Conservation (phyloP, 192 early-diverging fungal genomes). For the Coemansia sp. region DNA sequence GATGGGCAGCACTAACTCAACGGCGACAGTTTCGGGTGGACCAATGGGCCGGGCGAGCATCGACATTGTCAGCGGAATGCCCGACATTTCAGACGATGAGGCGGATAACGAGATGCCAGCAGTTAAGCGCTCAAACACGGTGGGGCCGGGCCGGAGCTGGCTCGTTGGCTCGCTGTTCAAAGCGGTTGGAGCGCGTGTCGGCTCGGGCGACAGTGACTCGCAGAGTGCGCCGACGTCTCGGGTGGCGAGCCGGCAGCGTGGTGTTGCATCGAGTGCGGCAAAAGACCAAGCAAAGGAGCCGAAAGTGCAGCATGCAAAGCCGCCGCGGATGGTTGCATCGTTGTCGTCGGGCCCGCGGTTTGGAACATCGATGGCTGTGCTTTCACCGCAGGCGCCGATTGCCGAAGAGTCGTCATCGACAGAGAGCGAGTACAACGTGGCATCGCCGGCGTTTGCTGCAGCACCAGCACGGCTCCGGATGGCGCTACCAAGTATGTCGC, state of each 20-base stretch:
- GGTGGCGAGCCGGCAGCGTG: neutral
- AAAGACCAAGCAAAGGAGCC: neutral
- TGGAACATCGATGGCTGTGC: neutral
- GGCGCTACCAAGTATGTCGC: slow-evolving; percentile 13
- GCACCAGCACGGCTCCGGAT: neutral
- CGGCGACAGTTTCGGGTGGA: neutral
- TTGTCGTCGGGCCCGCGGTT: slow-evolving; percentile 19
- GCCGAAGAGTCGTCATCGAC: slow-evolving; percentile 13
- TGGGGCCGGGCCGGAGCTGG: slow-evolving; percentile 37
- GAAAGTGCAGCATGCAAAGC: neutral
- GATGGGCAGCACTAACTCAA: slow-evolving; percentile 14
- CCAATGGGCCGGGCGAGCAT: slow-evolving; percentile 36
- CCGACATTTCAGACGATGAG: neutral
- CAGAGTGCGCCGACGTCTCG: slow-evolving; percentile 1
- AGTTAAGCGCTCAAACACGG: slow-evolving; percentile 48
- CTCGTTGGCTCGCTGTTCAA: slow-evolving; percentile 32
- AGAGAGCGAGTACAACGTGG: neutral
- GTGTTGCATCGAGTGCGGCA: neutral
- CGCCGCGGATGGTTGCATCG: slow-evolving; percentile 10
- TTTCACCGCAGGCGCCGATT: slow-evolving; percentile 15
- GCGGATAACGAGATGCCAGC: slow-evolving; percentile 9
- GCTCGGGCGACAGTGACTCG: neutral
- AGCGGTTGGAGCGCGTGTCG: neutral
- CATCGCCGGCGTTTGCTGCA: neutral
- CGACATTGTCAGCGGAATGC: slow-evolving; percentile 28